These are phyloP conservation scores for Thermothielavioides terrestris DNA, from an alignment of 495 filamentous ascomycete genomes.

Conservation along the genomic window DNA sequence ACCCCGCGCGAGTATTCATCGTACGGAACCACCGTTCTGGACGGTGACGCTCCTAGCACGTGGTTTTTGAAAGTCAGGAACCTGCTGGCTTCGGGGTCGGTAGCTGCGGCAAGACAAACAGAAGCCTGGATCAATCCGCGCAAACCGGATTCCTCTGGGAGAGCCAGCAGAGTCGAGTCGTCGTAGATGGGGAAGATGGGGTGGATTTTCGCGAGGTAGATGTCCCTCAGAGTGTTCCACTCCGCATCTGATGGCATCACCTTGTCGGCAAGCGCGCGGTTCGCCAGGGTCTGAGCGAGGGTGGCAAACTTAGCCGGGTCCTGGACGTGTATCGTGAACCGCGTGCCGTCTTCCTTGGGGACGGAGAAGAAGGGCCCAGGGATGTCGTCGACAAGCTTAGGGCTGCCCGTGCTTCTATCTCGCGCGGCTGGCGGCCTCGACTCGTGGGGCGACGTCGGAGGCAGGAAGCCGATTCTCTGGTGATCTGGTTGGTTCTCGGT, in stretches of 20 bases:
- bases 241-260: constrained; percentile 28
- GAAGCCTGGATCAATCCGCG: constrained; percentile 28
- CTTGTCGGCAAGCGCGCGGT: constrained; percentile 12
- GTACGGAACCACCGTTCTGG: constrained; percentile 19
- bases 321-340: constrained; percentile 3
- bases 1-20: constrained; percentile 31
- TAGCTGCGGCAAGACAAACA: constrained; percentile 44
- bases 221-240: constrained; percentile 27
- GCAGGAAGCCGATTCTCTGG: background rate
- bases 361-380: constrained; percentile 4
- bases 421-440: background rate
- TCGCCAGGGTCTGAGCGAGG: constrained; percentile 3
- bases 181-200: constrained; percentile 45
- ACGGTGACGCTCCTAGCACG: too few species aligned
- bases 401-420: background rate
- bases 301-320: constrained; percentile 3
- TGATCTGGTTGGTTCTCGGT: background rate
- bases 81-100: constrained; percentile 26
- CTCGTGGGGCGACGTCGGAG: background rate
- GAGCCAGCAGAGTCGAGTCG: constrained; percentile 8
- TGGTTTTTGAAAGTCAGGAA: constrained; percentile 26
- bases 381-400: background rate
- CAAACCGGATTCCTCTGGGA: constrained; percentile 6
- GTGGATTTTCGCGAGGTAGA: constrained; percentile 41
- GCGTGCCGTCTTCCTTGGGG: constrained; percentile 3